A percentile compares a stretch with the other conserved stretches of the same genome.
These are phyloP conservation scores for Neurospora terricola DNA, from an alignment of 495 filamentous ascomycete genomes.

Conservation along the genomic window DNA sequence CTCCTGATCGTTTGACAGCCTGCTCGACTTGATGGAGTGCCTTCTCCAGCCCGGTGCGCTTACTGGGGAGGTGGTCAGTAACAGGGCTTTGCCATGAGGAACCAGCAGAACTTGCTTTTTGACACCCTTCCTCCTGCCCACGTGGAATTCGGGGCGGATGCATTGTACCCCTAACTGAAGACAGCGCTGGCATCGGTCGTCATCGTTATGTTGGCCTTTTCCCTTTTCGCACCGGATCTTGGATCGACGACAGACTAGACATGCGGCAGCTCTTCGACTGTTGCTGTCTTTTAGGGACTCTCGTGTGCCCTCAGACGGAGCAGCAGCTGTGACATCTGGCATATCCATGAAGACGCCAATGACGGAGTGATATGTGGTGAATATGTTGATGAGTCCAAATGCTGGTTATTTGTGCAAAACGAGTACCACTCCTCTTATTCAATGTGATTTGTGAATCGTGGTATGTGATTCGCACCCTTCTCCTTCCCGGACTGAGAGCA, in stretches of 20 bases:
- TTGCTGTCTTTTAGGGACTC: constrained; percentile 17
- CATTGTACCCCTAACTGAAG: constrained; percentile 47
- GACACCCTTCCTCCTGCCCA: constrained; percentile 63
- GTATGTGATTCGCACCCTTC: neutral
- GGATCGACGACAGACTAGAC: constrained; percentile 56
- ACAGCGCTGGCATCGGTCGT: constrained; percentile 53
- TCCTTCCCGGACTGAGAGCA: neutral
- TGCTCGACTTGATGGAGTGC: constrained; percentile 65
- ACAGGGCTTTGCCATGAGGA: neutral
- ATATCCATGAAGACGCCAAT: constrained; percentile 1
- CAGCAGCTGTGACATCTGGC: constrained; percentile 5
- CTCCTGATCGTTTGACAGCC: constrained; percentile 53
- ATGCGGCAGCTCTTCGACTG: constrained; percentile 42
- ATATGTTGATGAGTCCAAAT: neutral
- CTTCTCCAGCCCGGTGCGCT: constrained; percentile 63
- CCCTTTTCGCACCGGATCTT: constrained; percentile 54
- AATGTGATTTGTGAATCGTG: neutral
- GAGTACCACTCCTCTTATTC: neutral
- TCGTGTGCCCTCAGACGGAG: constrained; percentile 5
- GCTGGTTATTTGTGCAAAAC: neutral
- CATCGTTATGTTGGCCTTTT: constrained; percentile 27
- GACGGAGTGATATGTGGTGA: neutral
- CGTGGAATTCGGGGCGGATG: constrained; percentile 55
- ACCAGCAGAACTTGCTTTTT: constrained; percentile 49
- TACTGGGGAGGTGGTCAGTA: constrained; percentile 33